Base-by-base conservation (phyloP, 2,329 filamentous ascomycete species). In the Colletotrichum sojae region DNA sequence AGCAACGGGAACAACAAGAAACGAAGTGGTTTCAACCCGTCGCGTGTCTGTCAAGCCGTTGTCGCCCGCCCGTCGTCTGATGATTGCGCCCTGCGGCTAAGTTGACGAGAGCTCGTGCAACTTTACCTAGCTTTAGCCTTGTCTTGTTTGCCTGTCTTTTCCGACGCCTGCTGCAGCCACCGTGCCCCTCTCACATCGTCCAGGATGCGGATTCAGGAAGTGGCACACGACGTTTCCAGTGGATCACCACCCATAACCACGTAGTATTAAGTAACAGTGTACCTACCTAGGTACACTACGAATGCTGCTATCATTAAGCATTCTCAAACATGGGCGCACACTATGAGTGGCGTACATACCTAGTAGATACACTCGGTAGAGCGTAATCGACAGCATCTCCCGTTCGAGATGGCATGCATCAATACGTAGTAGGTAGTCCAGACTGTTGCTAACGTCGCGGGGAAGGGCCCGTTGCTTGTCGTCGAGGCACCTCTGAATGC, bases 41-140 rank as follows among this genome's bases (percentile, higher is more conserved):
- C 48, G 62, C 40, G 40, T 65, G 61, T 59, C 60, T 36, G 18
- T 49, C 45, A 36, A 27, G 60, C 12, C 57, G 64, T 36, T 63
- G 56, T 55, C 40, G 15, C 16, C 40, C 40, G 40, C 40, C 40
- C 31, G 31, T 9, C 31, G 31, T 36, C 31, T 36, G 31, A 36
- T 36, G 31, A 36, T 36, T 22, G 22, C 20, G 55, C 55, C 20
- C 40, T 25, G 20, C 39, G 31, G 31, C 22, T 25, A 4, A 4
- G 22, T 25, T 25, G 22, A 25, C 22, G 22, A 25, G 22, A 25
- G 22, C 22, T 25, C 22, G 31, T 36, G 31, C 31, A 36, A 8
- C 31, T 36, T 36, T 36, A 31, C 27, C 27, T 31, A 36, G 10
- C 31, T 9, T 10, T 36, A 10, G 31, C 31, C 10, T 36, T 36